Percentiles rank a stretch among this genome's conserved stretches.
Evolutionary conservation across 257 asterid genomes (phyloP).

Genomic region (Coffea eugenioides): DNA sequence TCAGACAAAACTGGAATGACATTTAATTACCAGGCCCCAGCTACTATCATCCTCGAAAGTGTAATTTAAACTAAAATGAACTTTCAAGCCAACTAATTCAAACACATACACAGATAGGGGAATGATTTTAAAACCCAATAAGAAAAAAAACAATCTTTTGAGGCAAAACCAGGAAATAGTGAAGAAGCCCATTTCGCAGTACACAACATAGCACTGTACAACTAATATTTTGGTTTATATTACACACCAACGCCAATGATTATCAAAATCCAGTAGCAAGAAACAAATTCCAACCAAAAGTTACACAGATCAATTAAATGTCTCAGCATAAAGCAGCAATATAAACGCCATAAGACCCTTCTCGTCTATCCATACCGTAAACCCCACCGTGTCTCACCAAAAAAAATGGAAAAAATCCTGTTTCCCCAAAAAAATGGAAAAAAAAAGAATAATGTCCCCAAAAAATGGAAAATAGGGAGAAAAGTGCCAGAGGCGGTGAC

Average conservation of each 20-base stretch:
- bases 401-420: neutral
- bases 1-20: neutral
- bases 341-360: neutral
- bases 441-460: neutral
- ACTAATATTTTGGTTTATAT: neutral
- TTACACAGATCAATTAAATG: conserved; percentile 9
- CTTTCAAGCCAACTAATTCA: neutral
- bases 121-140: neutral
- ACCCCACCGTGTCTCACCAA: neutral
- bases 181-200: neutral
- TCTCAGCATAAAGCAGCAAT: neutral
- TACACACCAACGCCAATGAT: neutral
- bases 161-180: neutral
- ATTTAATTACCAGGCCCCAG: neutral
- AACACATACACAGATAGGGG: neutral
- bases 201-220: neutral
- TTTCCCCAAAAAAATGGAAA: neutral
- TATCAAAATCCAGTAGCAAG: neutral
- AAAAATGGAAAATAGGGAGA: neutral
- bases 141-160: neutral
- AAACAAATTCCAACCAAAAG: neutral
- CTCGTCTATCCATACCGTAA: neutral
- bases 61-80: neutral
- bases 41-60: neutral
- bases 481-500: neutral